Evolutionary conservation across 768 basidiomycete genomes (phyloP), one percentile per base, ranked within the genome.

Genomic region (Leccinum rimulosum): DNA sequence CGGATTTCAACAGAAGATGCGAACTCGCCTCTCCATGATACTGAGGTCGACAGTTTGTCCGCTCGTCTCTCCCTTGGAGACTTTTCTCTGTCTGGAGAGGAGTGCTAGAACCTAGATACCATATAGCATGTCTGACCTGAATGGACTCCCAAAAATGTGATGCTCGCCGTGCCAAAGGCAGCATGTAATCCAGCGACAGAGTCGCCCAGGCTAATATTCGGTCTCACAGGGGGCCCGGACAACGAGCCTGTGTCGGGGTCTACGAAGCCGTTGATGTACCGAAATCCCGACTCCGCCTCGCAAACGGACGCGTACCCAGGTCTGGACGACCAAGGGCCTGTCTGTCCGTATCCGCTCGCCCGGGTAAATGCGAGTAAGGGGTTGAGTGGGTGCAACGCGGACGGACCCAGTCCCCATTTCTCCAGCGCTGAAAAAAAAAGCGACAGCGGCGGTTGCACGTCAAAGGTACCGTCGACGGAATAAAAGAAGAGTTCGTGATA

Each of bases 341-440:
- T 88, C 65, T 89, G 88, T 3, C 88, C 87, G 62, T 88, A 89
- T 8, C 88, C 87, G 61, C 86, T 87, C 22, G 89, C 85, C 61
- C 95, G 92, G 7, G 94, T 96, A 68, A 92, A 95, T 66, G 97
- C 91, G 58, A 98, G 81, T 54, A 85, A 87, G 0, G 93, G 89
- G 65, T 96, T 95, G 60, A 85, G 83, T 17, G 84, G 85, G 22
- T 82, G 83, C 4, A 89, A 68, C 55, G 79, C 77, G 11, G 72
- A 73, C 2, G 86, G 86, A 6, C 85, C 85, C 36, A 89, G 74
- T 1, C 76, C 76, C 86, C 87, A 88, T 72, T 84, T 87, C 66
- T 89, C 87, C 9, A 89, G 77, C 1, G 87, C 87, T 89, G 63
- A 17, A 38, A 56, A 2, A n/a, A n/a, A 38, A 33, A 31, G 6